Base-by-base conservation (phyloP, 148 eudicot genomes). In the Heliamphora exappendiculata region DNA sequence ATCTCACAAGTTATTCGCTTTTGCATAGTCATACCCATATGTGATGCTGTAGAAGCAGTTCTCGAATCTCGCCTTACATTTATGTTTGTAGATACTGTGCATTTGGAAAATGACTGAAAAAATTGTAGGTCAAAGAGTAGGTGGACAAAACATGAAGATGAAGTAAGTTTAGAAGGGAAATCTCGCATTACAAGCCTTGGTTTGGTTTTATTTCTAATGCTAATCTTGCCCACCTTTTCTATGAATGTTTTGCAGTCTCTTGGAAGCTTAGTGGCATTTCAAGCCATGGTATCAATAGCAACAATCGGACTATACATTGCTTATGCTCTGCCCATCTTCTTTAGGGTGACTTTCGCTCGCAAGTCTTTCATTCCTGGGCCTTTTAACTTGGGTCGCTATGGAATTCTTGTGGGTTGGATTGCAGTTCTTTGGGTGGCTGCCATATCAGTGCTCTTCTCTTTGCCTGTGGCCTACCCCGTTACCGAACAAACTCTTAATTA, bases 281-380 rank as follows among this genome's bases (percentile, higher is more conserved):
- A 95, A 58, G 98, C 99, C 1, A 95, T 93, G 99, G 96, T 89
- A 63, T 95, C 99, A 16, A 88, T 93, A 78, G 94, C 99, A 37
- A 87, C 91, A 4, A 91, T 95, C 9, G 99, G 99, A 22, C 90
- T 95, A 57, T 95, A 93, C 91, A 93, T 93, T 62, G 88, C 97
- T 26, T 95, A 95, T 60, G 97, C 93, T 14, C 75, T 95, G 64
- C 97, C 99, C 17, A 93, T 95, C 72, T 88, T 95, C 79, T 93
- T 93, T 49, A 77, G 98, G 70, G 90, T 95, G 44, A 95, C 97
- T 62, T 75, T 93, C 76, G 97, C 99, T 55, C 89, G 94, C 67
- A 95, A 91, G 78, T 84, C 94, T 22, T 95, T 95, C 47, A 76
- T 66, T 28, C 94, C 91, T 1, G 99, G 99, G 66, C 97, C 99